Evolutionary conservation across 495 filamentous ascomycete species (phyloP), one percentile per base, ranked within the genome.

Genomic region (Sporormia fimetaria): DNA sequence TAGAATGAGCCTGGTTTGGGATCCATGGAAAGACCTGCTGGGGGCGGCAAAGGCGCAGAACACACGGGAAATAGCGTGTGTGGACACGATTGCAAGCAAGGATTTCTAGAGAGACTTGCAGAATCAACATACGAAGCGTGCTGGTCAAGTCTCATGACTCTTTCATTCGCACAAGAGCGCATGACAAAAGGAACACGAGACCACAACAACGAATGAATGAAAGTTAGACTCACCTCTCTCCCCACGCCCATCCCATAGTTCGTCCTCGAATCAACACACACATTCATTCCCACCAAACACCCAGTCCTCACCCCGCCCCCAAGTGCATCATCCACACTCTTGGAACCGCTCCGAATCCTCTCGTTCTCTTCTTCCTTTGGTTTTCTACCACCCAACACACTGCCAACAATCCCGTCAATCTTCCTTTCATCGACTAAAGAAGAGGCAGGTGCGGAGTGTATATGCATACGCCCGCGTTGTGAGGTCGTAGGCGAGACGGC

Each of bases 261-360:
- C n/a, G n/a, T n/a, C n/a, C n/a, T n/a, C n/a, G n/a, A n/a, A n/a
- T n/a, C n/a, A n/a, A n/a, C n/a, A n/a, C n/a, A n/a, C n/a, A n/a
- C 45, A 30, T 42, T 45, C 9, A 54, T 22, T 11, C 46, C 34
- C 16, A 37, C 37, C 22, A 51, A 14, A 1, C 43, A 29, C 24
- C 41, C 47, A 18, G 38, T 39, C 16, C 36, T 44, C 12, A 55
- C 33, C 7, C 49, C 56, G n/a, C 51, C 58, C 5, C 22, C 40
- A 16, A 63, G 43, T 15, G 36, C 51, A 3, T 37, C 37, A 33
- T 63, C 58, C 7, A 58, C 40, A 7, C 14, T 35, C 12, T 33
- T 27, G 15, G 40, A 40, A 1, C 60, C 56, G 10, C 40, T 57
- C 2, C 37, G 30, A 6, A 43, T 8, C 14, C n/a, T 12, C 24